Evolutionary conservation across 208 protist genomes (phyloP).

Genomic region (Herpetomonas samuelpessoai): DNA sequence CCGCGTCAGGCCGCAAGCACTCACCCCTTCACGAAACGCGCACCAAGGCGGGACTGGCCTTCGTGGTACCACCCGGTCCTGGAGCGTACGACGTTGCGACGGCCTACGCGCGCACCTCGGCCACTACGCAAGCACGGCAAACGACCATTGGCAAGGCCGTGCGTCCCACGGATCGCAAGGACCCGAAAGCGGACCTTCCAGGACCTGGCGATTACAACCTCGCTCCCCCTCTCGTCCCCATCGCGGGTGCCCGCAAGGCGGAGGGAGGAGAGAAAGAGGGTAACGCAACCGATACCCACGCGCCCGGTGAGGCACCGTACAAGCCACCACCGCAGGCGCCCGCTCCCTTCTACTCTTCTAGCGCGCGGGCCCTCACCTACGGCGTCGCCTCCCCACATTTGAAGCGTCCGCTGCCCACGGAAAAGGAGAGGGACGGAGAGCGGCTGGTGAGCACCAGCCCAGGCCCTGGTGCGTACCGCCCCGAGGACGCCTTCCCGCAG

Average conservation of each 20-base stretch:
- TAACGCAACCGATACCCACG: not conserved
- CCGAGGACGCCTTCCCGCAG: not conserved
- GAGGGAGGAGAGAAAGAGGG: not conserved
- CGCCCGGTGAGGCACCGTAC: not conserved
- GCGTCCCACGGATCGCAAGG: slow-evolving; percentile 5
- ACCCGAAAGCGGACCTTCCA: slow-evolving; percentile 18
- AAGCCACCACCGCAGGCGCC: not conserved
- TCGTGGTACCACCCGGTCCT: slow-evolving; percentile 7
- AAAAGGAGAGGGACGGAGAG: not conserved
- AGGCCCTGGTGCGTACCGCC: slow-evolving; percentile 11
- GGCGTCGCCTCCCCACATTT: not conserved
- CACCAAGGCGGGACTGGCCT: not conserved
- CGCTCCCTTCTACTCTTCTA: not conserved
- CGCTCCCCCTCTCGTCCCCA: slow-evolving; percentile 18
- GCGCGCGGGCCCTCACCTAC: not conserved
- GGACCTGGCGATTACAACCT: slow-evolving; percentile 35
- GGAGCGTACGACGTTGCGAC: slow-evolving; percentile 15
- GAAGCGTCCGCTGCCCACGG: not conserved
- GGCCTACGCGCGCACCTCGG: not conserved
- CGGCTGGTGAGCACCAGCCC: not conserved
- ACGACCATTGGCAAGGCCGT: slow-evolving; percentile 1
- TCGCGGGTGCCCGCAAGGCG: slow-evolving; percentile 11
- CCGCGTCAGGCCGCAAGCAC: too few species aligned
- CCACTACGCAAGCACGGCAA: not conserved
- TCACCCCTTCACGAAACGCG: too few species aligned